Evolutionary conservation across 169 alveolate genomes (phyloP).

Genomic region (Fabrea salina): DNA sequence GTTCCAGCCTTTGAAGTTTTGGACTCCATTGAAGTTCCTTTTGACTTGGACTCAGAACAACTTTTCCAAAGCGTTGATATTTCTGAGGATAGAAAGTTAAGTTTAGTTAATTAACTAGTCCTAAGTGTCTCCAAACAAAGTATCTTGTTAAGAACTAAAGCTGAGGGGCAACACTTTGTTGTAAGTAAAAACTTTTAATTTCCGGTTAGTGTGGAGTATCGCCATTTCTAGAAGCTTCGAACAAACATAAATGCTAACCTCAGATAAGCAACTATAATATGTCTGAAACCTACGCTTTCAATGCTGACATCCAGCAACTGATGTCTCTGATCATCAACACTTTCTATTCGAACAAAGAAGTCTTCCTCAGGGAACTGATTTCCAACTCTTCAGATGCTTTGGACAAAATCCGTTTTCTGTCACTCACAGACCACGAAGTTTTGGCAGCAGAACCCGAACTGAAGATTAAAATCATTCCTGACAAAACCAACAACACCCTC

Average conservation of each 20-base stretch:
- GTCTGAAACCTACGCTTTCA: conserved; percentile 95
- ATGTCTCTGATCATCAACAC: conserved; percentile 98
- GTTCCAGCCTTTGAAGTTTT: too few species aligned
- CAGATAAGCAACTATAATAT: neutral
- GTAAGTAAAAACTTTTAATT: too few species aligned
- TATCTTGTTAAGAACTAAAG: too few species aligned
- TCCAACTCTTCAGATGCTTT: conserved; percentile 99
- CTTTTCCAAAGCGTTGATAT: too few species aligned
- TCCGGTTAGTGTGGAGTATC: too few species aligned
- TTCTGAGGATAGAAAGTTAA: too few species aligned
- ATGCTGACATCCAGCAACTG: conserved; percentile 98
- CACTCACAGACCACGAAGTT: conserved; percentile 95
- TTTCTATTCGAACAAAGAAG: conserved; percentile 99
- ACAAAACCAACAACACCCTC: conserved; percentile 94
- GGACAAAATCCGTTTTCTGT: conserved; percentile 97
- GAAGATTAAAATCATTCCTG: conserved; percentile 94
- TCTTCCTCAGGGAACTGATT: conserved; percentile 98
- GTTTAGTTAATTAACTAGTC: too few species aligned
- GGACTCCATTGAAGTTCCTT: too few species aligned
- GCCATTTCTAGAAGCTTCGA: conserved; percentile 27
- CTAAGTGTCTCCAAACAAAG: too few species aligned
- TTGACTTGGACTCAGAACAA: too few species aligned
- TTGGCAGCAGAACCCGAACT: conserved; percentile 92
- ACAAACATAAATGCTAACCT: neutral
- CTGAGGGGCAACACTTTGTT: too few species aligned